Conservation (phyloP, 148 eudicot species). For the Cornus controversa region DNA sequence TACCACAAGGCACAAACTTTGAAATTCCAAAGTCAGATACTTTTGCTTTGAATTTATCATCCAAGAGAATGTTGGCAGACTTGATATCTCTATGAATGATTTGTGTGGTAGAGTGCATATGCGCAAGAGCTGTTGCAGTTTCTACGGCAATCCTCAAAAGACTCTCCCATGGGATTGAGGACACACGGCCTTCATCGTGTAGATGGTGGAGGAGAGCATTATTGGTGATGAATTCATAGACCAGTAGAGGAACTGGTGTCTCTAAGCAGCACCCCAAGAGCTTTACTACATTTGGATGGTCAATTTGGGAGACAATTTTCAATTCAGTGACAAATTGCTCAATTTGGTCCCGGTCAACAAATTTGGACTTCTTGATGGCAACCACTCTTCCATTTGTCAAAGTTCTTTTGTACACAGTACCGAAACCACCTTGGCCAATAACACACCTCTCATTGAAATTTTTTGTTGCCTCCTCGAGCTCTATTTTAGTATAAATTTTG, state of each 20-base stretch:
- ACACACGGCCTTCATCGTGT: slow-evolving; percentile 4
- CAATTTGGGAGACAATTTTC: slow-evolving; percentile 16
- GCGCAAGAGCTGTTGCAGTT: too few species aligned
- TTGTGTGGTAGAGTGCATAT: too few species aligned
- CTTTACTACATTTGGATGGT: not conserved
- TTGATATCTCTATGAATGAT: too few species aligned
- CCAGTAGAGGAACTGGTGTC: too few species aligned
- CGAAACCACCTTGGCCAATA: slow-evolving; percentile 23
- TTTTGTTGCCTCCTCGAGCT: slow-evolving; percentile 25
- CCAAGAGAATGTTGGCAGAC: slow-evolving; percentile 36
- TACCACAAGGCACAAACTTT: slow-evolving; percentile 25
- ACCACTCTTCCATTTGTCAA: not conserved
- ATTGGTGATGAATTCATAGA: slow-evolving; percentile 12
- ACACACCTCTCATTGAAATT: slow-evolving; percentile 8
- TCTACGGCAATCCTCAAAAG: too few species aligned
- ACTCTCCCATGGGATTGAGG: too few species aligned
- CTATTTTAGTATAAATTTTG: slow-evolving; percentile 18
- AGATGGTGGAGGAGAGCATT: slow-evolving; percentile 28
- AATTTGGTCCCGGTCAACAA: slow-evolving; percentile 16
- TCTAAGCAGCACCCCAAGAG: too few species aligned
- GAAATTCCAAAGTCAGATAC: slow-evolving; percentile 46
- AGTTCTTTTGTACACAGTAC: slow-evolving; percentile 16
- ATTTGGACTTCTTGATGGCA: slow-evolving; percentile 25
- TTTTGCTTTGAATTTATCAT: slow-evolving; percentile 29
- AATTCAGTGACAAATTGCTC: slow-evolving; percentile 28